Conservation (phyloP, 2,329 filamentous ascomycete species). For the Leptographium radiaticola region DNA sequence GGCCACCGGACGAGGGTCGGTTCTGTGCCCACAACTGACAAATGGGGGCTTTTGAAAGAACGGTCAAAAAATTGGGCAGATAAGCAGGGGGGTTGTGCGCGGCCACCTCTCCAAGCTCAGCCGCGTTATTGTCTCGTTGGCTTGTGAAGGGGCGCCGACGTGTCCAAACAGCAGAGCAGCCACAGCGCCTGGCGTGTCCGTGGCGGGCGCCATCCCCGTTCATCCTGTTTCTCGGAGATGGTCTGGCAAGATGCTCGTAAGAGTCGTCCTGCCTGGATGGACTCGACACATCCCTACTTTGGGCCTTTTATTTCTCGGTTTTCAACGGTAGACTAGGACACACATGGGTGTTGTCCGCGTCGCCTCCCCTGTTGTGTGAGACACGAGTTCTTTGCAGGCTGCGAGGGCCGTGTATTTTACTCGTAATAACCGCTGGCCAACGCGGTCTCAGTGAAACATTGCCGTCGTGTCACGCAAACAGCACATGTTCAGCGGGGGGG, state of each 20-base stretch:
- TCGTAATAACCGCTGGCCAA: too few species aligned
- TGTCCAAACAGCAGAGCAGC: neutral
- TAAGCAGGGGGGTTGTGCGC: neutral
- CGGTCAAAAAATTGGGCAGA: neutral
- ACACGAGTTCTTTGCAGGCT: too few species aligned
- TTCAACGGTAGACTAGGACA: neutral
- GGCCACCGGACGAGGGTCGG: too few species aligned
- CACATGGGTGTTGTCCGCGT: neutral
- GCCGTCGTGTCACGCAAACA: too few species aligned
- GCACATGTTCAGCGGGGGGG: too few species aligned
- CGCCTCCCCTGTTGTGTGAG: neutral
- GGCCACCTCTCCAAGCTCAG: neutral
- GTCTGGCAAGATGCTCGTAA: too few species aligned
- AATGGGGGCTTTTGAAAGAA: neutral
- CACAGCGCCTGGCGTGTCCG: neutral
- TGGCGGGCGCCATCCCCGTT: too few species aligned
- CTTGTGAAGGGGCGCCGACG: neutral
- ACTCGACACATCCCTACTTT: too few species aligned
- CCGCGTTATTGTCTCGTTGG: neutral
- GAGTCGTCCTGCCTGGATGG: too few species aligned
- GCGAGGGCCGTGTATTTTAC: too few species aligned
- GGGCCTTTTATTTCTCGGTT: neutral
- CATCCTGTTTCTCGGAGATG: too few species aligned
- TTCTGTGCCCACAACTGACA: neutral
- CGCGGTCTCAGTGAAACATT: too few species aligned